Evolutionary conservation across 768 basidiomycete species (phyloP), one percentile per base, ranked within the genome.

Genomic region (Rhizopogon vinicolor): DNA sequence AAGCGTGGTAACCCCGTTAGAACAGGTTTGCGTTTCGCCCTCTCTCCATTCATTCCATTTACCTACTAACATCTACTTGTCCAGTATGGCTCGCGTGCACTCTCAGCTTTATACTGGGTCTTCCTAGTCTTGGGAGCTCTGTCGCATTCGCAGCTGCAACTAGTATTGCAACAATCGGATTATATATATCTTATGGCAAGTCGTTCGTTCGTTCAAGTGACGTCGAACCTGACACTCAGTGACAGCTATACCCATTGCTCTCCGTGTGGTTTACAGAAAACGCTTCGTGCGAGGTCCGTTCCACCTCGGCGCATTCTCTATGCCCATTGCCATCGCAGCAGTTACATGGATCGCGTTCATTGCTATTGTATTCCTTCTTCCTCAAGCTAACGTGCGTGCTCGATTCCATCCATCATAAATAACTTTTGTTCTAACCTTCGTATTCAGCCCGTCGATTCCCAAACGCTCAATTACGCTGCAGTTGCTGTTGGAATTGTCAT

Each of bases 1-100:
- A 75, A 74, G 49, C 80, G 78, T 73, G 80, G 76, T 63, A 85
- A 82, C 3, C 89, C 89, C 2, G 77, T 87, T 52, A 78, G 87
- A 10, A 86, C 89, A 29, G 85, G 86, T 87, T 56, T 13, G 58
- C 49, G 18, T 7, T 8, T 44, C 5, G 9, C n/a, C 51, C 16
- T 8, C 25, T 44, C 3, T 41, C 9, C 18, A 10, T 33, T 8
- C 7, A 49, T 53, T 49, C 18, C 13, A 25, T 44, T 22, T 7
- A 19, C 29, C 4, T 6, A n/a, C 19, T 39, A 28, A 44, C 19
- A 25, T 22, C 25, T 28, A 42, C 18, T 19, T 5, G 14, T 44
- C 1, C 59, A 86, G 88, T 91, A 2, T 91, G 89, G 89, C 80
- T 91, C 42, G 87, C 87, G 1, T 88, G 85, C 59, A 82, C 83